Evolutionary conservation across 2,329 filamentous ascomycete genomes (phyloP).

Genomic region (Orbilia oligospora): DNA sequence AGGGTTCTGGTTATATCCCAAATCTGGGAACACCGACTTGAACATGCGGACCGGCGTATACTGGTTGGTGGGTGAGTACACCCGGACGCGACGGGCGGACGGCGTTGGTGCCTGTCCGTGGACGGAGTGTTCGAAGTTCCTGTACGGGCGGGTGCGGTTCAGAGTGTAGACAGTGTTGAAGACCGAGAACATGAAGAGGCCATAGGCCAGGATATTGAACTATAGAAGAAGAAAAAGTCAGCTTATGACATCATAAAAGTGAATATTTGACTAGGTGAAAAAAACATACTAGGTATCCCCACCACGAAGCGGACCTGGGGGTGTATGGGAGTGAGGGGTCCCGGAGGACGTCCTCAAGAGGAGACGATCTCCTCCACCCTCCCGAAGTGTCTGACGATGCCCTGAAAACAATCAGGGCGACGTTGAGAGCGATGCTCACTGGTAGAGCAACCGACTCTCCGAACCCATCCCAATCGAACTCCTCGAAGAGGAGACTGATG

Average conservation of each 20-base stretch:
- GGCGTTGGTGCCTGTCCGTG: conserved; percentile 78
- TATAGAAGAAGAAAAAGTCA: conserved; percentile 65
- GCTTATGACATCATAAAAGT: conserved; percentile 22
- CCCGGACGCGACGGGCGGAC: conserved; percentile 87
- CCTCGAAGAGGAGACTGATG: conserved; percentile 92
- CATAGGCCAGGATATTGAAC: conserved; percentile 80
- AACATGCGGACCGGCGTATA: conserved; percentile 85
- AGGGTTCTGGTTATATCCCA: conserved; percentile 59
- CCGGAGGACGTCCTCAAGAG: conserved; percentile 81
- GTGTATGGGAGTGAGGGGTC: conserved; percentile 31
- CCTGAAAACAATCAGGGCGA: conserved; percentile 84
- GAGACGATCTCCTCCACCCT: conserved; percentile 68
- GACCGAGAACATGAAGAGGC: conserved; percentile 77
- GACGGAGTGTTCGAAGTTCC: conserved; percentile 88
- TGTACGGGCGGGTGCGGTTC: conserved; percentile 84
- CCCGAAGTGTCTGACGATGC: conserved; percentile 77
- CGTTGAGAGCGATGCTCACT: conserved; percentile 81
- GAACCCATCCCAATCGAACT: conserved; percentile 87
- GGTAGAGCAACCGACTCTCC: conserved; percentile 80
- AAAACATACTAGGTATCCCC: conserved; percentile 45
- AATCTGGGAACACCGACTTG: conserved; percentile 76
- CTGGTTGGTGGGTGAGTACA: conserved; percentile 83
- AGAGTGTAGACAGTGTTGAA: conserved; percentile 87
- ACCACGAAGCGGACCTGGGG: conserved; percentile 5
- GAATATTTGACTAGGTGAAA: conserved; percentile 61